Percentiles rank a stretch among this genome's conserved stretches.
These are phyloP conservation scores for Penicillium steckii DNA, from an alignment of 495 filamentous ascomycete genomes.

Conservation along the genomic window DNA sequence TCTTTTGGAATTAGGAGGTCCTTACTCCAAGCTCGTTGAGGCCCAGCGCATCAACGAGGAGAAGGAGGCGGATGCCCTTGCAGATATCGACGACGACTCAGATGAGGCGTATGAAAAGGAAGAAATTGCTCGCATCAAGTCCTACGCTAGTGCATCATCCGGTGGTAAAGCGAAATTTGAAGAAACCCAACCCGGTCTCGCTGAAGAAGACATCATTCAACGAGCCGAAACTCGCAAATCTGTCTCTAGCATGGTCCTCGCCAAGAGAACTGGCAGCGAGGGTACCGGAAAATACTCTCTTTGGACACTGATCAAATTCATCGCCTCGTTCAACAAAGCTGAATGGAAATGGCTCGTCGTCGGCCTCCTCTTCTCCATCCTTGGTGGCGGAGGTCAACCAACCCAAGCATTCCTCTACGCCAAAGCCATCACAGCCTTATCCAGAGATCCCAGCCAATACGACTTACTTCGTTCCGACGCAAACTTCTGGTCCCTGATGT, in stretches of 20 bases:
- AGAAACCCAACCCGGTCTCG: neutral
- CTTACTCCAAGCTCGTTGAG: constrained; percentile 76
- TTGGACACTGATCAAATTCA: constrained; percentile 82
- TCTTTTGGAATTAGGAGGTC: constrained; percentile 56
- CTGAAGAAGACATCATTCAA: constrained; percentile 8
- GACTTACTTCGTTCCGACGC: constrained; percentile 60
- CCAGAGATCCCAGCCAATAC: constrained; percentile 44
- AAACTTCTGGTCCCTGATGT: constrained; percentile 93
- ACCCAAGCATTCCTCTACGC: constrained; percentile 88
- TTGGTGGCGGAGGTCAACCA: constrained; percentile 83
- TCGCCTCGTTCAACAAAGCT: constrained; percentile 74
- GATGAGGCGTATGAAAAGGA: constrained; percentile 6
- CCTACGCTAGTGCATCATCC: constrained; percentile 26
- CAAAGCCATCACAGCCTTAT: constrained; percentile 73
- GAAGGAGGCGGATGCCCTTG: constrained; percentile 50
- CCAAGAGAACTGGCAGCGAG: constrained; percentile 45
- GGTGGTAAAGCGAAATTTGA: neutral
- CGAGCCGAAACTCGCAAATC: constrained; percentile 64
- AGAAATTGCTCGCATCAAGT: constrained; percentile 5
- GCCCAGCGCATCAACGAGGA: constrained; percentile 74
- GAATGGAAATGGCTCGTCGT: constrained; percentile 73
- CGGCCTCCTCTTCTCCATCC: constrained; percentile 73
- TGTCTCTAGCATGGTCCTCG: constrained; percentile 70
- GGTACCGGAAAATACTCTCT: constrained; percentile 61
- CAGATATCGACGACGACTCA: constrained; percentile 31